These are phyloP conservation scores for Arctostaphylos glauca DNA, from an alignment of 148 eudicot genomes.

Conservation along the genomic window DNA sequence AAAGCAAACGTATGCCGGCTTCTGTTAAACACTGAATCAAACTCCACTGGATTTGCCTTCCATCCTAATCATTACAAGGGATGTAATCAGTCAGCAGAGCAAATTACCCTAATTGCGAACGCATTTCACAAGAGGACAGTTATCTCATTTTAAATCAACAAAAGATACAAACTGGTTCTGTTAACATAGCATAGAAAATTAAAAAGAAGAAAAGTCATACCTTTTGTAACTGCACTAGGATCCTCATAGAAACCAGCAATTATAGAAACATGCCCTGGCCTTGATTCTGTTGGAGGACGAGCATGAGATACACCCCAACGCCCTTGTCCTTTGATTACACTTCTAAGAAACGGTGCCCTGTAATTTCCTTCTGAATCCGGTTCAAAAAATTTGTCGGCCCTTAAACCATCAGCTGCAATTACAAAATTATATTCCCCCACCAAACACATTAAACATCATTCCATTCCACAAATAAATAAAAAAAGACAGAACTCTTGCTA, in stretches of 20 bases:
- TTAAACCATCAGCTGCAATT: conserved; percentile 88
- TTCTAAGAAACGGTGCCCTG: conserved; percentile 91
- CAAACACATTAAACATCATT: neutral
- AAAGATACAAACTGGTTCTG: neutral
- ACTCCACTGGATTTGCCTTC: conserved; percentile 99
- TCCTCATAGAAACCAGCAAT: conserved; percentile 99
- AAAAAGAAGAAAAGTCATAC: conserved; percentile 19
- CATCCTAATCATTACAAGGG: conserved; percentile 53
- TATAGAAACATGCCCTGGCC: conserved; percentile 97
- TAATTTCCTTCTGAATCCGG: conserved; percentile 75
- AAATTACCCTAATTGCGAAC: neutral
- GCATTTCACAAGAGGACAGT: neutral
- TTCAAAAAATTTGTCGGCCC: conserved; percentile 96
- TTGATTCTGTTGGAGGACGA: conserved; percentile 97
- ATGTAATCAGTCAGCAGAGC: neutral
- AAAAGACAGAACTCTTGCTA: neutral
- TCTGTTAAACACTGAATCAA: conserved; percentile 91
- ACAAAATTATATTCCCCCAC: conserved; percentile 1
- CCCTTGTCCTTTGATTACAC: conserved; percentile 72
- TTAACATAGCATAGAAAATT: neutral
- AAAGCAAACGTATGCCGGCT: conserved; percentile 81
- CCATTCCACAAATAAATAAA: neutral
- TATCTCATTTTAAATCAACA: neutral
- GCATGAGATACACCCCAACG: conserved; percentile 99
- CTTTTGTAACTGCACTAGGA: conserved; percentile 99